Percentiles rank a stretch among this genome's conserved stretches.
phyloP scores from a whole-genome alignment of 176 grass and related monocot species.

The Cymbopogon citratus region DNA sequence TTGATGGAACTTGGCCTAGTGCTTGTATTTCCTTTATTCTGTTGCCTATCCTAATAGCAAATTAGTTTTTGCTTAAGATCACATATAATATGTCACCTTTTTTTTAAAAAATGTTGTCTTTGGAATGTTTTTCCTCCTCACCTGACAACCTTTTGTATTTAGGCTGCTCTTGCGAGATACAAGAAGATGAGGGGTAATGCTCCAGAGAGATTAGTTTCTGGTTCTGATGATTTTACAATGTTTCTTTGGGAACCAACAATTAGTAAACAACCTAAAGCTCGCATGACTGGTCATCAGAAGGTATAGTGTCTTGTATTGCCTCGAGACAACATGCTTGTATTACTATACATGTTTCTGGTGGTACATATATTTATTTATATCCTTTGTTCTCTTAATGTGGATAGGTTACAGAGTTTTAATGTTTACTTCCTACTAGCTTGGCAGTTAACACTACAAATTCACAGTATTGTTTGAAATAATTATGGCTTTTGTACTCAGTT shows the following conservation, averaged over 20 bases:
- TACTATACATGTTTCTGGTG: not conserved
- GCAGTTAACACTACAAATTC: not conserved
- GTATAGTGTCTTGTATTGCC: slow-evolving; percentile 21
- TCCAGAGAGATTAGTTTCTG: slow-evolving; percentile 90
- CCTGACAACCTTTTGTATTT: slow-evolving; percentile 11
- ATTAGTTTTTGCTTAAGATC: not conserved
- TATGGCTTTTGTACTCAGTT: not conserved
- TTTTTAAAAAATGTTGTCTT: not conserved
- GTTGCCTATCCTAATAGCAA: not conserved
- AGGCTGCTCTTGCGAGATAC: slow-evolving; percentile 86
- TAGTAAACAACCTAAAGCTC: slow-evolving; percentile 73
- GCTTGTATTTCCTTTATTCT: slow-evolving; percentile 1
- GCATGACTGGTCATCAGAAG: slow-evolving; percentile 99
- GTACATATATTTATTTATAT: not conserved
- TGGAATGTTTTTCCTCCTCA: not conserved
- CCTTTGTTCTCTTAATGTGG: not conserved
- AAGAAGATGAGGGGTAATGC: slow-evolving; percentile 79
- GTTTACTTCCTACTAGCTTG: not conserved
- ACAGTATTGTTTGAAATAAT: not conserved
- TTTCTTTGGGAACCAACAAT: slow-evolving; percentile 88
- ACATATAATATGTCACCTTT: not conserved
- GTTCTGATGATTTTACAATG: slow-evolving; percentile 97
- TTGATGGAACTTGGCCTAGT: not conserved
- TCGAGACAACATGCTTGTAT: not conserved
- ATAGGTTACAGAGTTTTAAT: not conserved